Percentiles rank a stretch among this genome's conserved stretches.
These are phyloP conservation scores for Candida hungchunana DNA, from an alignment of 805 yeast species.

Conservation along the genomic window DNA sequence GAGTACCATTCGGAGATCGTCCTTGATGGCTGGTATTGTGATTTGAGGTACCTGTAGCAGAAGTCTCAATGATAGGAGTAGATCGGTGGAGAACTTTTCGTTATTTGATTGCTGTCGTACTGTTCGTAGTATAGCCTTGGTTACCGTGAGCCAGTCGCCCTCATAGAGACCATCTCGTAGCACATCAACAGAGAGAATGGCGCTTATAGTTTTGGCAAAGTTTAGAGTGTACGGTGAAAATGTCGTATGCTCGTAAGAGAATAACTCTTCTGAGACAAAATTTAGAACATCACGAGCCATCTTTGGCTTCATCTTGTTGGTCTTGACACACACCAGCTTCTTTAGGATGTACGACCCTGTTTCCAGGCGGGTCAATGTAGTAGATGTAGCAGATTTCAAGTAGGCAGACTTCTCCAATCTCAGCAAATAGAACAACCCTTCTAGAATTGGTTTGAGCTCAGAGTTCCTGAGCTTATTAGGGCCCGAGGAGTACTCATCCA, in stretches of 20 bases:
- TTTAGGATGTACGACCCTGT: slow-evolving; percentile 32
- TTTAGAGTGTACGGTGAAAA: slow-evolving; percentile 31
- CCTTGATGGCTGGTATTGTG: slow-evolving; percentile 19
- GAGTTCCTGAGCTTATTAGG: slow-evolving; percentile 21
- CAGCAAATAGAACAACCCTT: slow-evolving; percentile 28
- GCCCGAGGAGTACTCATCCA: slow-evolving; percentile 29
- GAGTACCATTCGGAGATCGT: slow-evolving; percentile 19
- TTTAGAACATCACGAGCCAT: slow-evolving; percentile 9
- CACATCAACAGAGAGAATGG: slow-evolving; percentile 20
- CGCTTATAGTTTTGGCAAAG: slow-evolving; percentile 26
- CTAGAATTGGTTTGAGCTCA: slow-evolving; percentile 25
- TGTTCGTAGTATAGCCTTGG: slow-evolving; percentile 10
- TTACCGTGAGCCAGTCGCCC: slow-evolving; percentile 14
- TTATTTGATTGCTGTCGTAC: slow-evolving; percentile 12
- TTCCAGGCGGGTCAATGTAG: slow-evolving; percentile 30
- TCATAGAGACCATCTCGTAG: slow-evolving; percentile 21
- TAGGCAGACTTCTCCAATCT: slow-evolving; percentile 35
- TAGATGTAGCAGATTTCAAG: slow-evolving; percentile 22
- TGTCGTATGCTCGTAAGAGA: slow-evolving; percentile 8
- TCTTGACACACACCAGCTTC: slow-evolving; percentile 12
- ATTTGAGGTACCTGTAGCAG: slow-evolving; percentile 26
- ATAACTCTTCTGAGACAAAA: slow-evolving; percentile 13
- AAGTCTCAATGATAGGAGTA: slow-evolving; percentile 23
- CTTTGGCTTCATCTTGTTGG: slow-evolving; percentile 16
- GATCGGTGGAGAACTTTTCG: slow-evolving; percentile 28